Conservation (phyloP, 2,329 filamentous ascomycete species). For the Zymoseptoria tritici region DNA sequence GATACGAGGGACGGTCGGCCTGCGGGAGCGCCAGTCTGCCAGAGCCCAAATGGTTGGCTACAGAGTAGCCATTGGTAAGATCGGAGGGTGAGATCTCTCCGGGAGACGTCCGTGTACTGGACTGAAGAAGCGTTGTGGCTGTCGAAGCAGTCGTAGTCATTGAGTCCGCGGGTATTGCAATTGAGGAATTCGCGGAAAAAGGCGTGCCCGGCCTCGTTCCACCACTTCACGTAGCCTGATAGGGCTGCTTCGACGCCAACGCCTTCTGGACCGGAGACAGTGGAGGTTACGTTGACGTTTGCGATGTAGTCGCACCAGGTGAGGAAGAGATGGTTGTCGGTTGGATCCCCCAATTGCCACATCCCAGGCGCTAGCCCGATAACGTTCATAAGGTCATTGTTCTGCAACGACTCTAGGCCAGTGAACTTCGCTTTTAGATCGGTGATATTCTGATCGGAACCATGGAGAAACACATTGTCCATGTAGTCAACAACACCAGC, state of each 20-base stretch:
- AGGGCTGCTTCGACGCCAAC: constrained; percentile 49
- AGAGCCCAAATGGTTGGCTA: constrained; percentile 54
- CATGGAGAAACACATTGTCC: constrained; percentile 26
- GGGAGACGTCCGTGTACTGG: constrained; percentile 43
- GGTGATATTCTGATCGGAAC: constrained; percentile 27
- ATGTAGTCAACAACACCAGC: constrained; percentile 47
- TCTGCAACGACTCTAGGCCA: constrained; percentile 43
- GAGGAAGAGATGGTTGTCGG: constrained; percentile 39
- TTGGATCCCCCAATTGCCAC: constrained; percentile 48
- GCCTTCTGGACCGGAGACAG: constrained; percentile 32
- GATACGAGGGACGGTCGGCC: constrained; percentile 43
- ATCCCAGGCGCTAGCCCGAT: constrained; percentile 50
- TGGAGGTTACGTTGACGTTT: constrained; percentile 16
- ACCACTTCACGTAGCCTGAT: constrained; percentile 50
- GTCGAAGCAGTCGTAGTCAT: constrained; percentile 45
- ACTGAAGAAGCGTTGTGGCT: constrained; percentile 46
- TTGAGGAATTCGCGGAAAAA: constrained; percentile 43
- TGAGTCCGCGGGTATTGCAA: constrained; percentile 5
- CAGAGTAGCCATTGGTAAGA: constrained; percentile 56
- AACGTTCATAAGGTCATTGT: constrained; percentile 47
- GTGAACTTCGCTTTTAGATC: constrained; percentile 47
- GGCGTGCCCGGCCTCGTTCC: constrained; percentile 39
- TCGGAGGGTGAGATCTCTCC: constrained; percentile 41
- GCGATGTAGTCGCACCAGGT: constrained; percentile 37
- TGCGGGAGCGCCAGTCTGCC: constrained; percentile 48